Conservation (phyloP, 495 filamentous ascomycete species). For the Podospora bellae-mahoneyi region DNA sequence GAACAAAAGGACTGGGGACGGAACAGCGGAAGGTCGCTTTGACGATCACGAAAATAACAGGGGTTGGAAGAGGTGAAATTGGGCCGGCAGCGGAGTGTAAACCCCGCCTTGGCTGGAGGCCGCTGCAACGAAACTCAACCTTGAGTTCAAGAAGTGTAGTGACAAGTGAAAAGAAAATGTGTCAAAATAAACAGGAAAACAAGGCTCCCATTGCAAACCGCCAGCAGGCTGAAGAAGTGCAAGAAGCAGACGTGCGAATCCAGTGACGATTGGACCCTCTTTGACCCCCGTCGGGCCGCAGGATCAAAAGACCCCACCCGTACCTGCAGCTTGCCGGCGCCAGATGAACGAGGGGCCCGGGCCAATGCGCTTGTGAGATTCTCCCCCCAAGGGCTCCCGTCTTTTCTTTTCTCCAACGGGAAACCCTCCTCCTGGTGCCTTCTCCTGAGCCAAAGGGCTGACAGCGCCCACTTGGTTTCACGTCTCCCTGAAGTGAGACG, state of each 20-base stretch:
- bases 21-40: neutral
- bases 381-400: conserved; percentile 4
- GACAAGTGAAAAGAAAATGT: neutral
- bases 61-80: conserved; percentile 8
- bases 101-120: conserved; percentile 6
- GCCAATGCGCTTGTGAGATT: conserved; percentile 16
- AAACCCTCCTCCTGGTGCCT: neutral
- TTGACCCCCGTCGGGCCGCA: conserved; percentile 8
- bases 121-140: neutral
- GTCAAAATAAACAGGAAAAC: neutral
- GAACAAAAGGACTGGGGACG: neutral
- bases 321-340: conserved; percentile 15
- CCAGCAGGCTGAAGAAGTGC: neutral
- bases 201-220: neutral
- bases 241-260: neutral
- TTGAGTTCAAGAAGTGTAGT: neutral
- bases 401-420: conserved; percentile 11
- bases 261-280: conserved; percentile 15
- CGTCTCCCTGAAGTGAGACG: conserved; percentile 14
- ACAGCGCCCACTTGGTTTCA: conserved; percentile 21
- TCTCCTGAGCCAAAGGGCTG: conserved; percentile 9
- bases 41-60: conserved; percentile 14
- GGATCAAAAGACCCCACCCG: conserved; percentile 11
- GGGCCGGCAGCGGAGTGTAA: neutral
- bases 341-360: conserved; percentile 13